A percentile compares a stretch with the other conserved stretches of the same genome.
Conservation (phyloP, 768 basidiomycete genomes). For the Amanita inopinata region DNA sequence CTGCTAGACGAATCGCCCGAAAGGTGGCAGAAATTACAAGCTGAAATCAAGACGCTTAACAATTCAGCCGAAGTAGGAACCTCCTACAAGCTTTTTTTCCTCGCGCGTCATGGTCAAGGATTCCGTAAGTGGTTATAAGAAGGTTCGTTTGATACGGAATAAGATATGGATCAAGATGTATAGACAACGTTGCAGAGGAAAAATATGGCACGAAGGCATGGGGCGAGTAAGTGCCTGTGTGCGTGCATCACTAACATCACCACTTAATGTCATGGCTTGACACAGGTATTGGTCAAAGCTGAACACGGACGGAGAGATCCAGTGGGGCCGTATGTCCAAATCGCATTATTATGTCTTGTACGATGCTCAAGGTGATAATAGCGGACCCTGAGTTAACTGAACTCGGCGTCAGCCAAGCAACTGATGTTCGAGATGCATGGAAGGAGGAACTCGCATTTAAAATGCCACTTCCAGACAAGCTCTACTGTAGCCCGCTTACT, state of each 20-base stretch:
- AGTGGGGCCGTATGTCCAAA: conserved; percentile 62
- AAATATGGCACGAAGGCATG: conserved; percentile 53
- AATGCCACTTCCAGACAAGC: conserved; percentile 42
- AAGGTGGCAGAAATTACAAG: conserved; percentile 39
- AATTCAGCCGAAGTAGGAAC: conserved; percentile 23
- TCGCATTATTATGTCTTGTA: background rate
- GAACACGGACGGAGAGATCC: conserved; percentile 52
- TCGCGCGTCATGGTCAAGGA: conserved; percentile 67
- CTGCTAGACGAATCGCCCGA: conserved; percentile 38
- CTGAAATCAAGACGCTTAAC: conserved; percentile 39
- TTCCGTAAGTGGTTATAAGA: conserved; percentile 45
- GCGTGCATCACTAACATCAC: background rate
- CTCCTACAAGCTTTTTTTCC: conserved; percentile 53
- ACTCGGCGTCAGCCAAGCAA: conserved; percentile 48
- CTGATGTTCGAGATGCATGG: conserved; percentile 36
- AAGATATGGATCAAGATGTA: background rate
- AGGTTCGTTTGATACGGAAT: background rate
- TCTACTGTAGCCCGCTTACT: conserved; percentile 56
- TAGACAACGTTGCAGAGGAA: conserved; percentile 59
- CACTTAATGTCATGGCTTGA: background rate
- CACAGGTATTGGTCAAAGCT: conserved; percentile 53
- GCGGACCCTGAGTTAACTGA: conserved; percentile 60
- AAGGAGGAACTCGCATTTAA: conserved; percentile 29
- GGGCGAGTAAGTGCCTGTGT: conserved; percentile 40
- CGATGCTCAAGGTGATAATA: conserved; percentile 14